Base-by-base conservation (phyloP, 148 eudicot genomes). In the Arctostaphylos glauca region DNA sequence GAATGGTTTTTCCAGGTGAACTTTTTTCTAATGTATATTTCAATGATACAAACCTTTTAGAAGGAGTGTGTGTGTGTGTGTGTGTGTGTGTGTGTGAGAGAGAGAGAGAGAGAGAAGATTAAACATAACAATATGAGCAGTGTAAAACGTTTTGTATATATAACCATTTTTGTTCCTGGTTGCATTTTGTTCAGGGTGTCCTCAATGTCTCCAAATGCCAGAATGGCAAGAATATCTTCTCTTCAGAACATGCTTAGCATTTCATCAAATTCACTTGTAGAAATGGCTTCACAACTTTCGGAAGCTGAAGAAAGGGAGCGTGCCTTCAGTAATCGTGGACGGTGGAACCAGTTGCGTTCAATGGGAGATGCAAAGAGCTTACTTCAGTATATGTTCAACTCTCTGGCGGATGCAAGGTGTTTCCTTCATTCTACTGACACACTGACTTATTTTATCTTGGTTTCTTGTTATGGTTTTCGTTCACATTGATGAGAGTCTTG, bases 281-380 rank as follows among this genome's bases (percentile, higher is more conserved):
- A 97, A 64, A 96, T 96, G 99, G 99, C 99, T 77, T 96, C 99
- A 85, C 99, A 96, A 85, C 99, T 96, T 82, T 96, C 99, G 62
- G 99, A 96, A 87, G 99, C 99, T 49, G 99, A 96, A 89, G 99
- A 96, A 85, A 84, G 99, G 55, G 99, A 96, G 78, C 99, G 98
- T 82, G 90, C 90, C 76, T 88, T 93, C 55, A 90, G 88, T 75
- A 88, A 76, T 80, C 99, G 98, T 83, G 97, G 98, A 74, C 95
- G 95, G 55, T 96, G 97, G 95, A 93, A 92, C 88, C 98, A 94
- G 70, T 87, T 96, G 85, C 93, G 99, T 48, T 94, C 98, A 66
- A 93, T 96, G 98, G 98, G 95, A 79, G 99, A 96, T 82, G 98
- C 99, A 41, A 94, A 94, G 84, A 87, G 86, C 89, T 86, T 94